A percentile compares a stretch with the other conserved stretches of the same genome.
Evolutionary conservation across 441 rosid genomes (phyloP).

Genomic region (Mallotus japonicus): DNA sequence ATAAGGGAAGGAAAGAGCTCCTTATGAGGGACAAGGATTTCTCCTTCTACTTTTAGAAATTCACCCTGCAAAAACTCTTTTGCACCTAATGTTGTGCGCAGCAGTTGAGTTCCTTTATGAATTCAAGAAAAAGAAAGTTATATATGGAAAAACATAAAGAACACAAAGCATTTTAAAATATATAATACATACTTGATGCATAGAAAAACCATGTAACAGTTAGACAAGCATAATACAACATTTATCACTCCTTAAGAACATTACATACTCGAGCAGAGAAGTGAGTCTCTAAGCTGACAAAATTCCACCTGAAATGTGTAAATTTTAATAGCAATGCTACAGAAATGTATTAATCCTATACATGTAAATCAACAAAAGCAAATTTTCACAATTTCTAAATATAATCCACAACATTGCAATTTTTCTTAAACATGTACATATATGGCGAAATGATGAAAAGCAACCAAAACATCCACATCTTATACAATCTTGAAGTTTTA

Average conservation of each 20-base stretch:
- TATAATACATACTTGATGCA: neutral
- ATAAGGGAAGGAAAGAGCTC: conserved; percentile 59
- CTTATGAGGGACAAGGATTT: conserved; percentile 51
- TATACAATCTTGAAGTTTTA: neutral
- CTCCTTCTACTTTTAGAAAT: conserved; percentile 62
- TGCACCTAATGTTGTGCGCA: conserved; percentile 69
- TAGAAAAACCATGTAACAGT: neutral
- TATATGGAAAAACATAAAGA: neutral
- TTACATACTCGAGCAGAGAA: neutral
- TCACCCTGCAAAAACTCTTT: conserved; percentile 62
- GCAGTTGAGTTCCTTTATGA: conserved; percentile 70
- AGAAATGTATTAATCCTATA: neutral
- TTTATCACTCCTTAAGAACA: neutral
- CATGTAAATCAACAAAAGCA: neutral
- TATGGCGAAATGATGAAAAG: neutral
- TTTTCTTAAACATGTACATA: neutral
- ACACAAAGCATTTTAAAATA: neutral
- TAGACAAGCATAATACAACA: neutral
- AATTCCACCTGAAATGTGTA: conserved; percentile 8
- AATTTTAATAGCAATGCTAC: neutral
- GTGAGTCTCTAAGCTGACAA: neutral
- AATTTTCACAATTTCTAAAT: neutral
- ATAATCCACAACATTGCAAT: neutral
- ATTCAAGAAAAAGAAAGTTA: conserved; percentile 10
- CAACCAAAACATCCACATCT: neutral